Evolutionary conservation across 805 yeast species (phyloP), one percentile per base, ranked within the genome.

Genomic region (Grigorovia yakushimaensis): DNA sequence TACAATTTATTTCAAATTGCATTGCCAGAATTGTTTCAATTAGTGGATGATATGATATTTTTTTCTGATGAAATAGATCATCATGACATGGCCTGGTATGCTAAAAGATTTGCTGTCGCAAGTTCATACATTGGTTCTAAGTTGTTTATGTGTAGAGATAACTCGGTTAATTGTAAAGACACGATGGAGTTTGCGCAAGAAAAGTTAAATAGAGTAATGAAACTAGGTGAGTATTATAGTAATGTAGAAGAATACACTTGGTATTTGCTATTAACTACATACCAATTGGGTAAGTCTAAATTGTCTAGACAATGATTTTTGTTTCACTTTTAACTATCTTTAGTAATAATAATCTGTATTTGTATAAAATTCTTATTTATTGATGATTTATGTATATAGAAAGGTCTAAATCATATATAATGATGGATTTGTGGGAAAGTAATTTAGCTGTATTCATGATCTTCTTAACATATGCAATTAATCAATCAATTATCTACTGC

Each of bases 11-110:
- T 67, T 9, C 61, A 70, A 3, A 54, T 60, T 24, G 77, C 93
- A 0, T 56, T 84, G 44, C 76, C 75, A 36, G 94, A 87, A 58
- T 73, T 93, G 48, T 84, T 81, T 55, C 74, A 77, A 45, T 71
- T 89, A 47, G 74, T 88, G 11, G 98, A 91, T 66, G 98, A 93
- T 60, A 73, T 91, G 49, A 77, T 86, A 41, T 88, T 67, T 64
- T 79, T 78, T 55, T 80, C 95, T 0, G 93, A 89, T 10, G 97
- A 89, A 60, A 76, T 93, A 19, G 80, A 80, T 53, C 58, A 59
- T 42, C 55, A 68, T 18, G 96, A 88, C 63, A 81, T 84, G 61
- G 83, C 87, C 3, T 91, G 98, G 98, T 91, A 91, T 64, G 71
- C 94, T n/a, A 85, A 88, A 60, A 72, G 98, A 53, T 68, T 83